Evolutionary conservation across 2,329 filamentous ascomycete species (phyloP), one percentile per base, ranked within the genome.

Genomic region (Ascochyta pisi): DNA sequence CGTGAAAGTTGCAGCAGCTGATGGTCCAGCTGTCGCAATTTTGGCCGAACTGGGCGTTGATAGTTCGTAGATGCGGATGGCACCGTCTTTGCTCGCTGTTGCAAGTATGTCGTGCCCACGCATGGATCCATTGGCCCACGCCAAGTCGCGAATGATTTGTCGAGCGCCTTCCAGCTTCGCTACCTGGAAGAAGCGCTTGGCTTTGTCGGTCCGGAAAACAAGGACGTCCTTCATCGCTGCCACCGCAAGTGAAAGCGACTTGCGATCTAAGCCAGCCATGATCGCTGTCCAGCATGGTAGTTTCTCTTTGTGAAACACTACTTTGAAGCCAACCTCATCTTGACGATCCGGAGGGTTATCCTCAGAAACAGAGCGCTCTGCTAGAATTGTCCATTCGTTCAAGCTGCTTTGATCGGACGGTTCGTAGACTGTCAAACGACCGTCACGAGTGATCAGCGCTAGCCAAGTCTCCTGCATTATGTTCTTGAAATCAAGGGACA

Each of bases 101-200:
- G 94, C 95, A 65, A 98, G 84, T 54, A 94, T 84, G 74, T 99
- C 95, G 73, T 91, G 94, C 1, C 94, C 94, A 35, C 93, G 82
- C 67, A 96, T 92, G 62, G 92, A 96, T 12, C 92, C 94, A 43
- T 92, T 90, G 1, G 94, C 92, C 95, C 95, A 99, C 2, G 91
- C 89, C 1, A 97, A 85, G 73, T 97, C 93, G 43, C 94, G 84
- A 6, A 97, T 90, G 35, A 98, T 82, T 0, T 88, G 87, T 7
- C 85, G 83, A 66, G 96, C 90, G 1, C 87, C 87, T 27, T 82
- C 81, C 15, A 98, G 80, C 69, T 92, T 89, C 19, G 89, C 87
- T 0, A 92, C 92, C 7, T 91, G 85, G 73, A 96, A 96, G 71
- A 98, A 96, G 56, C 91, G 89, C 58, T 90, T 90, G 50, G 84